Evolutionary conservation across 2,329 filamentous ascomycete species (phyloP).

Genomic region (Juglanconis juglandina): DNA sequence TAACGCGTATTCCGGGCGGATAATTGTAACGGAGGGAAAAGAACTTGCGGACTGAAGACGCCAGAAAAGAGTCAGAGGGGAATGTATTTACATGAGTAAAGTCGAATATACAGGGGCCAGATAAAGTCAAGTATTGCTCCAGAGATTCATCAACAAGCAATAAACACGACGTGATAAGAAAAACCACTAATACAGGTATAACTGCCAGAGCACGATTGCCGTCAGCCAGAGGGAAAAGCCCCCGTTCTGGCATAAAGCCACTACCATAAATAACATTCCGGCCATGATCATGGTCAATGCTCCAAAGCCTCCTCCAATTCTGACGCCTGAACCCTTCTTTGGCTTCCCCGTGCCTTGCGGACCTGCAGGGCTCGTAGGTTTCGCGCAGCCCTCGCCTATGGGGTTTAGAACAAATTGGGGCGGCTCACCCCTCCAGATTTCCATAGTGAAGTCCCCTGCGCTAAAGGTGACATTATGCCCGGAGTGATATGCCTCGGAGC

Average conservation of each 20-base stretch:
- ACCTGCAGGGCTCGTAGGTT: constrained; percentile 7
- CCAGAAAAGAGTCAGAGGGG: neutral
- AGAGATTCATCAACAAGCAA: neutral
- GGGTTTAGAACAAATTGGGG: constrained; percentile 9
- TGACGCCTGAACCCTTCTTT: neutral
- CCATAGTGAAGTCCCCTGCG: constrained; percentile 25
- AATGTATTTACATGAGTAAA: neutral
- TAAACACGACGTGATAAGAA: neutral
- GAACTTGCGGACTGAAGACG: neutral
- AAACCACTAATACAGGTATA: neutral
- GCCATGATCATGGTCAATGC: neutral
- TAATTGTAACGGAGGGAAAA: neutral
- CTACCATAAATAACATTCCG: neutral
- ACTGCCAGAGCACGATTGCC: neutral
- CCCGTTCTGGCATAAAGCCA: neutral
- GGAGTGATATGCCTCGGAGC: constrained; percentile 29
- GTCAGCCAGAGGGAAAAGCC: neutral
- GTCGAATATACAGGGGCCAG: neutral
- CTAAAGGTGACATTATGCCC: constrained; percentile 29
- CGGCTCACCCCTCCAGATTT: constrained; percentile 20
- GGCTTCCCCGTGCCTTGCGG: constrained; percentile 3
- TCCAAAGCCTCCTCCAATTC: neutral
- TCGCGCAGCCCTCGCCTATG: constrained; percentile 3
- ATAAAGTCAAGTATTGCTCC: neutral
- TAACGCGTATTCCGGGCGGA: neutral